Conservation (phyloP, 805 yeast species). For the Metschnikowia rubicola region DNA sequence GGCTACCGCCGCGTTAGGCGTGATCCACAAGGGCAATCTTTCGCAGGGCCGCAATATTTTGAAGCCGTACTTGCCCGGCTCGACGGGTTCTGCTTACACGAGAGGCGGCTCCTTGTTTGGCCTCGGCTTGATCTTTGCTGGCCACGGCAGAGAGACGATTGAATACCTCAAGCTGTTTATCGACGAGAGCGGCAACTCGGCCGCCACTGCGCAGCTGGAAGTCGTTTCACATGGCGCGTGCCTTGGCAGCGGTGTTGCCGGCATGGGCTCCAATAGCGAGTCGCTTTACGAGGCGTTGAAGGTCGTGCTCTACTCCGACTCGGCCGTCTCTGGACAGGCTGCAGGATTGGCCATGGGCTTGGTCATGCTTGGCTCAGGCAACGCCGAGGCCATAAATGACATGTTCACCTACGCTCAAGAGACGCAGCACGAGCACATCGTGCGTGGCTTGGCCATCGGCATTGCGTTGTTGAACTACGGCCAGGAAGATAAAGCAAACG, state of each 20-base stretch:
- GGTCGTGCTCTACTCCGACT: constrained; percentile 80
- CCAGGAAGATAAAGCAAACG: constrained; percentile 76
- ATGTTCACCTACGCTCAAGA: constrained; percentile 91
- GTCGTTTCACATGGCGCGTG: constrained; percentile 93
- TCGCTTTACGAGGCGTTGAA: constrained; percentile 77
- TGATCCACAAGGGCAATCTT: constrained; percentile 90
- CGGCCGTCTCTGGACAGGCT: constrained; percentile 93
- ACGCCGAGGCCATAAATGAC: constrained; percentile 62
- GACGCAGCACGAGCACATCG: constrained; percentile 92
- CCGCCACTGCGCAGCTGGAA: constrained; percentile 69
- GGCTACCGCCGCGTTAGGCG: constrained; percentile 97
- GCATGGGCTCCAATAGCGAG: constrained; percentile 82
- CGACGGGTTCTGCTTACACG: constrained; percentile 76
- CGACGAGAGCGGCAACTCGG: constrained; percentile 60
- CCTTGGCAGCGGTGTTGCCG: constrained; percentile 93
- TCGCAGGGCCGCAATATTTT: constrained; percentile 84
- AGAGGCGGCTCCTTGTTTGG: constrained; percentile 96
- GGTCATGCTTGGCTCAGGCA: constrained; percentile 89
- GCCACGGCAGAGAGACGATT: constrained; percentile 86
- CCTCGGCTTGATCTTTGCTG: constrained; percentile 90
- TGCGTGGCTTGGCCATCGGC: constrained; percentile 89
- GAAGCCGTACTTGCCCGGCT: constrained; percentile 87
- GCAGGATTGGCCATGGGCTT: constrained; percentile 96
- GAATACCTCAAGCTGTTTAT: constrained; percentile 73
- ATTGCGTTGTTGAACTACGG: constrained; percentile 85